Evolutionary conservation across 139 green algal species (phyloP), one percentile per base, ranked within the genome.

Genomic region (Pseudopediastrum boryanum): DNA sequence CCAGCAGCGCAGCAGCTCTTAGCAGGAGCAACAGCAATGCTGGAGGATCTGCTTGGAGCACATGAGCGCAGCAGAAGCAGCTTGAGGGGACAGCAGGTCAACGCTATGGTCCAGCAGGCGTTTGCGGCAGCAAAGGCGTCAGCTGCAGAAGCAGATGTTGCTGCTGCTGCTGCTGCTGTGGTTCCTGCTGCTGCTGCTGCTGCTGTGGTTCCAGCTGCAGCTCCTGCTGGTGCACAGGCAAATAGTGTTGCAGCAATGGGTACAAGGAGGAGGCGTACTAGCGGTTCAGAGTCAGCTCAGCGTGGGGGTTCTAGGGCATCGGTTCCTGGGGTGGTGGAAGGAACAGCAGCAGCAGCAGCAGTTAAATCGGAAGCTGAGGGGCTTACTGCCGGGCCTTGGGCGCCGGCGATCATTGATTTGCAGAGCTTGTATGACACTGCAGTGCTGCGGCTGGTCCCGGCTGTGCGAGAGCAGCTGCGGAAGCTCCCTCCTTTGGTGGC

Each of bases 21-120:
- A 23, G 48, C 69, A 35, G n/a, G 51, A 29, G 69, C 50, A 31
- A 51, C 35, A 8, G 51, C 50, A 25, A 65, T 77, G 50, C 50
- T 77, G 29, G 68, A 48, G 8, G 29, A 63, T 2, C 29, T 75
- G 2, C 38, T 33, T 23, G 23, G 19, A 8, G 36, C 65, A 36
- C 69, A 66, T 77, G 69, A 50, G 50, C 51, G 36, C 48, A 25
- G 51, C n/a, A 41, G 23, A 36, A 38, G 29, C 50, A 66, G 69
- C 36, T 65, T 54, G 25, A 36, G 69, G 23, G 69, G 69, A 12
- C 31, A 62, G 16, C 69, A 77, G 69, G 25, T 77, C 25, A 36
- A 23, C 4, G 33, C 64, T 50, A 36, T 77, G 50, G 36, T 77
- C 36, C 69, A 77, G 48, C 69, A 77, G 33, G 69, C 69, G 8